Conservation (phyloP, 176 grass and related monocot species). For the Alloteropsis semialata region DNA sequence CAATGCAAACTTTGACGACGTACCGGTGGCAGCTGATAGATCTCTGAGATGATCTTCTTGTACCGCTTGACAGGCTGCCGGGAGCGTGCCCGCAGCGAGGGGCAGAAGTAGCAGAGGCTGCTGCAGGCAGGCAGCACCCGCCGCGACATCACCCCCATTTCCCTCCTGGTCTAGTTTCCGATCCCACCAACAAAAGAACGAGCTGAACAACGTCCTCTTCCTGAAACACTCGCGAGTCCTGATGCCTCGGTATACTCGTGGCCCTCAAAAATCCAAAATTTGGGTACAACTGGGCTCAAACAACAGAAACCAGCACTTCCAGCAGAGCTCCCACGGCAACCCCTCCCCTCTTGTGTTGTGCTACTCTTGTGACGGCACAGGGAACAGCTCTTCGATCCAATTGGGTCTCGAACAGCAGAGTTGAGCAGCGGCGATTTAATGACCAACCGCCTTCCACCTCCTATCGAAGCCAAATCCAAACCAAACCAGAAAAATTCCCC, state of each 20-base stretch:
- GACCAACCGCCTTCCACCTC: not conserved
- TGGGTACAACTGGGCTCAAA: not conserved
- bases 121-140: slow-evolving; percentile 83
- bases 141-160: slow-evolving; percentile 87
- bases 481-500: slow-evolving; percentile 14
- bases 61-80: slow-evolving; percentile 92
- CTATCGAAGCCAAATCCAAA: slow-evolving; percentile 9
- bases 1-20: not conserved
- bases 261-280: not conserved
- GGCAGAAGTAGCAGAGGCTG: slow-evolving; percentile 91
- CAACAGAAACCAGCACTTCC: not conserved
- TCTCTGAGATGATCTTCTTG: slow-evolving; percentile 79
- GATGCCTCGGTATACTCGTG: not conserved
- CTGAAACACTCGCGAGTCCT: not conserved
- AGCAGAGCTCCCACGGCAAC: not conserved
- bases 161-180: not conserved
- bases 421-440: not conserved
- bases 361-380: not conserved
- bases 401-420: not conserved
- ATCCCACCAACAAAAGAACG: not conserved
- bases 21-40: slow-evolving; percentile 71
- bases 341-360: not conserved
- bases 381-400: slow-evolving; percentile 5
- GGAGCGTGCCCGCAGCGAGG: slow-evolving; percentile 67
- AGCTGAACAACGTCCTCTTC: not conserved